Evolutionary conservation across 2,329 filamentous ascomycete genomes (phyloP), one percentile per base, ranked within the genome.

Genomic region (Triangularia setosa): DNA sequence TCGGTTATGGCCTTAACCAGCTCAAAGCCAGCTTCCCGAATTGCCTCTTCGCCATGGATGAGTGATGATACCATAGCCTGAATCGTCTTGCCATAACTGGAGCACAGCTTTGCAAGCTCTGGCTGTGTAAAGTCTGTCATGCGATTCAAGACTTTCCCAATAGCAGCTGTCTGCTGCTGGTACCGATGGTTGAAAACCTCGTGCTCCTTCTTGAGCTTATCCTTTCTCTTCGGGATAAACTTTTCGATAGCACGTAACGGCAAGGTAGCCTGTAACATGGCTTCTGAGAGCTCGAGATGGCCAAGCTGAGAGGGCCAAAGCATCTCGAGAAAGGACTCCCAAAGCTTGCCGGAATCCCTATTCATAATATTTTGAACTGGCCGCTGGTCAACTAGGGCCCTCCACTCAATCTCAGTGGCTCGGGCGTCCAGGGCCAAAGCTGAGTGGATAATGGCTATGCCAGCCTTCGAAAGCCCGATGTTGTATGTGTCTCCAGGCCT

Each of bases 1-100:
- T 85, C 85, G 35, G 91, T 95, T 71, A 94, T 86, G 35, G 87
- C 87, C 76, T 97, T 97, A 68, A 98, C 84, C 27, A 98, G 80
- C 69, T 93, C 90, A 6, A 93, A 85, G 1, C 91, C 89, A 16
- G 91, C 90, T 73, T 93, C 89, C 66, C 92, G 92, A 33, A 95
- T 88, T 64, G 88, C 84, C 63, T 90, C 81, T 69, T 96, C 89
- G 16, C 92, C 91, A 53, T 93, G 93, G 63, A 97, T 87, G 6
- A 97, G 85, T 18, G 92, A 84, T 4, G 90, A 89, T 55, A 97
- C 87, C 52, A 97, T 83, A 40, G 91, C 87, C 68, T 89, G 87
- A 65, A 91, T 90, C 6, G 88, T 69, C n/a, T 69, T 66, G 61
- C 70, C 88, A 21, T 85, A 83, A 64, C 89, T 87, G 60, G 85